A percentile compares a stretch with the other conserved stretches of the same genome.
Conservation (phyloP, 2,329 filamentous ascomycete species). For the Pseudocercospora crystallina region DNA sequence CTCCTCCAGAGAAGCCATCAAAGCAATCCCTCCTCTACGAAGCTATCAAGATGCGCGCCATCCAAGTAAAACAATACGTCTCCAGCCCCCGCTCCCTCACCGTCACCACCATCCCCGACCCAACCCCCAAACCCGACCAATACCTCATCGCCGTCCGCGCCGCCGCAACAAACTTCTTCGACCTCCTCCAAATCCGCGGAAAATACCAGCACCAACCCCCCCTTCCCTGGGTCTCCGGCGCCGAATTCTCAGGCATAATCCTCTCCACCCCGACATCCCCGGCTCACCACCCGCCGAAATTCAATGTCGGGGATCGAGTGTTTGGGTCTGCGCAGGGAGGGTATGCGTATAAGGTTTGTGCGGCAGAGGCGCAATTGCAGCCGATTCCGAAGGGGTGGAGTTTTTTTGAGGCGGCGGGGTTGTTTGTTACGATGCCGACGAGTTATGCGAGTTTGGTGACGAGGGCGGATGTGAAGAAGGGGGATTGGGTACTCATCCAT, state of each 20-base stretch:
- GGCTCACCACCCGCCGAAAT: conserved; percentile 52
- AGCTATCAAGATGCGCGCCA: conserved; percentile 65
- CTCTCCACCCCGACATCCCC: conserved; percentile 52
- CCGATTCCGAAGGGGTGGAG: conserved; percentile 79
- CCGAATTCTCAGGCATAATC: conserved; percentile 81
- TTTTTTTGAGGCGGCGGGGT: conserved; percentile 78
- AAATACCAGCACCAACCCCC: conserved; percentile 93
- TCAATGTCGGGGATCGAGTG: conserved; percentile 75
- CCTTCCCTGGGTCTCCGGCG: conserved; percentile 83
- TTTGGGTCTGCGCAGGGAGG: conserved; percentile 86
- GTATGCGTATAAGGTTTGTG: conserved; percentile 74
- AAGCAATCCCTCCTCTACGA: background rate
- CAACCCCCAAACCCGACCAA: conserved; percentile 67
- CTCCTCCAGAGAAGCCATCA: background rate
- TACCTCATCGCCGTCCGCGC: conserved; percentile 88
- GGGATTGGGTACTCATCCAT: conserved; percentile 86
- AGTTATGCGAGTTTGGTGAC: conserved; percentile 80
- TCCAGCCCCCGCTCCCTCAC: conserved; percentile 77
- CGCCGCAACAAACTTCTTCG: conserved; percentile 93
- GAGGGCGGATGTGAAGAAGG: conserved; percentile 71
- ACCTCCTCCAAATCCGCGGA: conserved; percentile 89
- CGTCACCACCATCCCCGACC: conserved; percentile 73
- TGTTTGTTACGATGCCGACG: conserved; percentile 91
- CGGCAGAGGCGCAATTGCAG: conserved; percentile 65
- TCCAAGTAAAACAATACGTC: conserved; percentile 33